phyloP scores from a whole-genome alignment of 768 basidiomycete species.

The Ramaria sp. region DNA sequence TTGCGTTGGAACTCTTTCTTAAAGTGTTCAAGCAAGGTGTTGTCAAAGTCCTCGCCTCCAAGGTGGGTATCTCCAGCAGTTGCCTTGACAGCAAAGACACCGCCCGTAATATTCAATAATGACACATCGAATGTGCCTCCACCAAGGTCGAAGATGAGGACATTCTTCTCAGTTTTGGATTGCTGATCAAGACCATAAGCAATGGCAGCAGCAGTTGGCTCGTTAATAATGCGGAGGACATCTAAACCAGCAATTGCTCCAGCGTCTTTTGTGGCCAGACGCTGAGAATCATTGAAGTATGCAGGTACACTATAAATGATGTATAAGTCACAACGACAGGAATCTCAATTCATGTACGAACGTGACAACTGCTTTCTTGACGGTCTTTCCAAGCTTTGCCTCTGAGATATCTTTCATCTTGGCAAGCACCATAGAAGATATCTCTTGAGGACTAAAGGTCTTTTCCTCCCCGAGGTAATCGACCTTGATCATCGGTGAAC shows the following conservation, averaged over 20 bases:
- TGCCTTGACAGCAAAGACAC: constrained; percentile 98
- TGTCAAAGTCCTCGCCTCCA: constrained; percentile 99
- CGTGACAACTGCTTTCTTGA: constrained; percentile 99
- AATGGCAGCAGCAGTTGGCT: constrained; percentile 98
- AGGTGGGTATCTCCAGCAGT: constrained; percentile 99
- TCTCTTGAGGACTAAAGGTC: constrained; percentile 95
- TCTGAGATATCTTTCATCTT: constrained; percentile 99
- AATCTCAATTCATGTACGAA: constrained; percentile 30
- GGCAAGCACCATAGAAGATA: constrained; percentile 98
- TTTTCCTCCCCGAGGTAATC: constrained; percentile 92
- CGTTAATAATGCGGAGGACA: constrained; percentile 99
- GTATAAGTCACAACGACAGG: constrained; percentile 3
- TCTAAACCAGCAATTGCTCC: constrained; percentile 97
- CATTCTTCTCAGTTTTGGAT: constrained; percentile 91
- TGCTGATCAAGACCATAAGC: constrained; percentile 98
- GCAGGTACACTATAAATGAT: constrained; percentile 65
- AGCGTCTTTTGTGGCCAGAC: constrained; percentile 98
- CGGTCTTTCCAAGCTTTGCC: constrained; percentile 95
- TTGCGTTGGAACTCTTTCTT: constrained; percentile 99
- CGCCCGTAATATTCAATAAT: constrained; percentile 92
- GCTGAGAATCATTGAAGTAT: constrained; percentile 99
- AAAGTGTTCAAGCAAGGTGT: constrained; percentile 96
- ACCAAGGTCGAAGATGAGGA: constrained; percentile 98
- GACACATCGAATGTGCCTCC: constrained; percentile 99
- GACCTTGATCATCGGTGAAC: constrained; percentile 94